Evolutionary conservation across 1,284 basidiomycete species (phyloP), one percentile per base, ranked within the genome.

Genomic region (Chalciporus piperatoides): DNA sequence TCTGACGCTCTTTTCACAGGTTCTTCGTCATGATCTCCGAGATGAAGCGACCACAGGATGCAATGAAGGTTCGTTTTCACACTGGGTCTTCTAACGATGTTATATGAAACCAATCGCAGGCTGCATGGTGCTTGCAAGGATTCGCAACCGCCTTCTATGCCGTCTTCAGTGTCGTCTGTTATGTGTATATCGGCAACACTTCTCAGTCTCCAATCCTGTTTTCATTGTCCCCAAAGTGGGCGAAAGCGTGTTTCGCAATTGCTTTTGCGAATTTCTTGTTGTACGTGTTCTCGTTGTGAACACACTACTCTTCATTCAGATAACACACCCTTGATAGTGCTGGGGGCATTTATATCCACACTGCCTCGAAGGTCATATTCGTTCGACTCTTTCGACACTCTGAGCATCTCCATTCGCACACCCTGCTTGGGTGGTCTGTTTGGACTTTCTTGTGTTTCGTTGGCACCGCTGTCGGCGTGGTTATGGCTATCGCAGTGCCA

Each of bases 341-440:
- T 10, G 74, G 72, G 5, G 71, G 69, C 7, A 60, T 81, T 9
- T 80, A 76, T 58, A 63, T 72, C 12, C 78, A 82, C 59, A 73
- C 77, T 1, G 74, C 79, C 5, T 78, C 80, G 23, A 84, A 84
- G 60, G 75, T 81, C 39, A 58, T 84, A 41, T 84, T 86, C 58
- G 72, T 86, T 48, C 75, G 82, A 9, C 56, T 79, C 46, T 79
- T 86, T 59, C 74, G 81, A n/a, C 72, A 75, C 51, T 74, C 78
- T 6, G 65, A 67, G 12, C 84, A 86, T 60, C 61, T 86, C 44
- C 76, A 82, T 52, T 70, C 69, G 12, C 78, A 84, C 57, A 82
- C 81, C 0, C 23, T 73, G 15, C 68, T 75, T 5, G 83, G 84
- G 44, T 86, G 83, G 82, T 58, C 64, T 17, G 68, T 72, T 2